Evolutionary conservation across 805 yeast genomes (phyloP).

Genomic region (Danielia oregonensis): DNA sequence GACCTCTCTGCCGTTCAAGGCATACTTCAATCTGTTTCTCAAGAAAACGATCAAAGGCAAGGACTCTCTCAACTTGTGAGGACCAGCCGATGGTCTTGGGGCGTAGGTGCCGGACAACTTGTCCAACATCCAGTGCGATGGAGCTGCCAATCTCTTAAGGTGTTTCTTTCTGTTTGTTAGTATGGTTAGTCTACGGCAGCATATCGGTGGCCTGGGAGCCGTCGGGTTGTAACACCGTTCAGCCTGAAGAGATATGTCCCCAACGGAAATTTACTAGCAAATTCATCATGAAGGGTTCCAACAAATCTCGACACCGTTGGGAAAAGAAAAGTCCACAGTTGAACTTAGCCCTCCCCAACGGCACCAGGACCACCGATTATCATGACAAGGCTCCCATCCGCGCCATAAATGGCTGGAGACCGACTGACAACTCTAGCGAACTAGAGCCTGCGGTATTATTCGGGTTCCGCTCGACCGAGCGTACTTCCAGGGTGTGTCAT

Average conservation of each 20-base stretch:
- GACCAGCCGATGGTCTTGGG: constrained; percentile 99
- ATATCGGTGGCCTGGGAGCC: not conserved
- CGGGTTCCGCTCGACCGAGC: constrained; percentile 1
- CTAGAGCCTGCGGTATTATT: constrained; percentile 5
- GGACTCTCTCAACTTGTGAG: constrained; percentile 98
- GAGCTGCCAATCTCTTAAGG: constrained; percentile 99
- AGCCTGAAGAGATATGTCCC: too few relatives aligned
- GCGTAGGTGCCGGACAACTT: constrained; percentile 99
- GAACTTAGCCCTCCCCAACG: too few relatives aligned
- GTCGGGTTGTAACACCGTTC: too few relatives aligned
- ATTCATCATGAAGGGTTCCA: too few relatives aligned
- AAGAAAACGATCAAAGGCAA: constrained; percentile 94
- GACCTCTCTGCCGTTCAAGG: constrained; percentile 98
- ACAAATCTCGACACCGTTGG: too few relatives aligned
- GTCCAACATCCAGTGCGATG: constrained; percentile 99
- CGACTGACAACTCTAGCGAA: constrained; percentile 13
- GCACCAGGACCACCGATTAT: constrained; percentile 27
- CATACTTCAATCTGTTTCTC: constrained; percentile 98
- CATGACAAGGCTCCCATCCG: constrained; percentile 51
- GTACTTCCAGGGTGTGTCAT: constrained; percentile 9
- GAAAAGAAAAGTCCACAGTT: too few relatives aligned
- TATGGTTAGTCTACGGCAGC: constrained; percentile 8
- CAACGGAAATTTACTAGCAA: too few relatives aligned
- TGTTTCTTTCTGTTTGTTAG: constrained; percentile 82
- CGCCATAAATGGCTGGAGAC: constrained; percentile 23